phyloP scores from a whole-genome alignment of 192 early-diverging fungal genomes.

The Podila verticillata region DNA sequence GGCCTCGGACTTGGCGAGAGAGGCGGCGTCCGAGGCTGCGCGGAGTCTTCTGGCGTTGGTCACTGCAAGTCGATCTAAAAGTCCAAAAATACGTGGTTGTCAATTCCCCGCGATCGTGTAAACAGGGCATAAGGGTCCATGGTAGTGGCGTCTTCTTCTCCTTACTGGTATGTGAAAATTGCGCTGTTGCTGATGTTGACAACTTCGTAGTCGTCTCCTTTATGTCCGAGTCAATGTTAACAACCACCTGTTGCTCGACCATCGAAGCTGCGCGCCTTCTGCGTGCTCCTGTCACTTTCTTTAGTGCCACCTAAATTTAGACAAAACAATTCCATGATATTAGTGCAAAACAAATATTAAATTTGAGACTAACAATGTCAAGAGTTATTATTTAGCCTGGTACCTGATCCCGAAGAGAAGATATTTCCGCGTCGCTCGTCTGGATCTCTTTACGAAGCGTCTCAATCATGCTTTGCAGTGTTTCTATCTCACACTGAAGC shows the following conservation, averaged over 20 bases:
- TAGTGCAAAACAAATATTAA: not conserved
- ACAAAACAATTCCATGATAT: not conserved
- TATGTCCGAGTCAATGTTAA: conserved; percentile 19
- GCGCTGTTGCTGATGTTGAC: conserved; percentile 26
- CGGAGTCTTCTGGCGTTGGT: conserved; percentile 34
- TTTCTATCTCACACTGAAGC: conserved; percentile 50
- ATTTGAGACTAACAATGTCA: not conserved
- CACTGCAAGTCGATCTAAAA: conserved; percentile 28
- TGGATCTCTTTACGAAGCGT: conserved; percentile 45
- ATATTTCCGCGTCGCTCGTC: conserved; percentile 49
- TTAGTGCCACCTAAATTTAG: conserved; percentile 31
- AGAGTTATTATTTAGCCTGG: not conserved
- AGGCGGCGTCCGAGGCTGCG: conserved; percentile 43
- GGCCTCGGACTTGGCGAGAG: conserved; percentile 30
- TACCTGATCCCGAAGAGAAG: conserved; percentile 47
- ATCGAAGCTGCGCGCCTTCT: conserved; percentile 44
- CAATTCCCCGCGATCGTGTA: no score
- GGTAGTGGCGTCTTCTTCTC: no score
- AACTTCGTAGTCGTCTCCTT: conserved; percentile 25
- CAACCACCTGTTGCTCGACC: conserved; percentile 36
- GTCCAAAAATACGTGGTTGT: no score
- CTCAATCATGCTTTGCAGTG: conserved; percentile 47
- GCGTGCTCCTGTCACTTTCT: conserved; percentile 44
- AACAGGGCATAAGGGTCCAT: no score
- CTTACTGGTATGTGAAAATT: conserved; percentile 42